These are phyloP conservation scores for Lotus japonicus DNA, from an alignment of 306 rosid genomes.

Conservation along the genomic window DNA sequence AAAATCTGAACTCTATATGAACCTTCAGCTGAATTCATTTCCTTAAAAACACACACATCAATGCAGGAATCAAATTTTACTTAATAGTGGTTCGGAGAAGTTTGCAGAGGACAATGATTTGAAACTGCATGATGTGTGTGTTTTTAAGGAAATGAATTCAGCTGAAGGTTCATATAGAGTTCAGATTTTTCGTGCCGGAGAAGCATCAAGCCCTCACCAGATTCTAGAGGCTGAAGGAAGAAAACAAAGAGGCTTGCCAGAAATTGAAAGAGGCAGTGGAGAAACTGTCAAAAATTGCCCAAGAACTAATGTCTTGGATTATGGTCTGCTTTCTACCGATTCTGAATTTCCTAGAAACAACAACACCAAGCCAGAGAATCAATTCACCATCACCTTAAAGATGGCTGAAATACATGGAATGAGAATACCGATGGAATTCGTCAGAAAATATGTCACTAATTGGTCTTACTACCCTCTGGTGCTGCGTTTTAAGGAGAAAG, in stretches of 20 bases:
- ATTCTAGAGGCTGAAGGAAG: not conserved
- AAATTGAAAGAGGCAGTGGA: not conserved
- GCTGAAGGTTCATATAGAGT: not conserved
- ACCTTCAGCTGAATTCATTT: not conserved
- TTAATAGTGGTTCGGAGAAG: not conserved
- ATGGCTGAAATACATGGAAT: fast-evolving
- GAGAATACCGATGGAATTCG: not conserved
- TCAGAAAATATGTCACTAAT: not conserved
- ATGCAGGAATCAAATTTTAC: not conserved
- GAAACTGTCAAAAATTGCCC: not conserved
- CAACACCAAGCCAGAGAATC: not conserved
- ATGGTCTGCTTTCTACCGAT: not conserved
- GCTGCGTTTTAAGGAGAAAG: too few species aligned
- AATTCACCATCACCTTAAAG: not conserved
- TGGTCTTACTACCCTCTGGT: too few species aligned
- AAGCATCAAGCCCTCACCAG: not conserved
- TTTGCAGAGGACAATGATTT: constrained; percentile 7
- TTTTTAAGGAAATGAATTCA: not conserved
- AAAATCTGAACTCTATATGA: not conserved
- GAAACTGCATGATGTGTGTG: not conserved
- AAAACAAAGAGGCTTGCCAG: not conserved
- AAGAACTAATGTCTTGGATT: not conserved
- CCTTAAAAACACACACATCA: constrained; percentile 1
- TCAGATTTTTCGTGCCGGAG: not conserved
- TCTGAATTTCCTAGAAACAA: too few species aligned